Base-by-base conservation (phyloP, 2,329 filamentous ascomycete species). In the Zymoseptoria brevis region DNA sequence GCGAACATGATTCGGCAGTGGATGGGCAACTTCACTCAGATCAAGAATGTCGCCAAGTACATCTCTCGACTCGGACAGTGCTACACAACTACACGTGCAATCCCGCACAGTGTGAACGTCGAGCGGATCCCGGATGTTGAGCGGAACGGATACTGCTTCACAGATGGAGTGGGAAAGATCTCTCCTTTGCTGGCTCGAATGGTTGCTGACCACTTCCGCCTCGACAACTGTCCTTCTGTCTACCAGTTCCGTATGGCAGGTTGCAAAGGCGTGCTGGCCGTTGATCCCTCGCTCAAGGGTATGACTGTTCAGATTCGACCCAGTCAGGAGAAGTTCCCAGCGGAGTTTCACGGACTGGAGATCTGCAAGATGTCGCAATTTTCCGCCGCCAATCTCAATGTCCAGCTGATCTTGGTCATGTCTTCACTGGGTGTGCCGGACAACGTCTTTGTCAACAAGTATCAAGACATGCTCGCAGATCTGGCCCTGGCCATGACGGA, bases 101-200 rank as follows among this genome's bases (percentile, higher is more conserved):
- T 96, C 50, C 80, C 79, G 26, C 81, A 84, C 16, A 83, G 80
- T 0, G 82, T 87, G 6, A 77, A 80, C 1, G 72, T 83, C 24
- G 77, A 82, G 11, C 77, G 78, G 4, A 83, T 93, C 30, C 73
- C 80, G 0, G 94, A 97, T 64, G 82, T 97, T 19, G 77, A 85
- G 60, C 80, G 81, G 1, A 85, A 88, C 53, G 82, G 79, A 0
- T 86, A 84, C 68, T 87, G 79, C 61, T 99, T 97, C 71, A 94
- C 89, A 0, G 94, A 99, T 68, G 94, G 94, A 0, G 89, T 97
- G 2, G 94, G 94, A 1, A 95, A 90, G 70, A 90, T 99, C n/a
- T 96, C 93, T 0, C 75, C 75, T 0, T 86, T 89, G 60, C 77
- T 96, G 21, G 89, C 91, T 0, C 77, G 84, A 26, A 83, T 94